These are phyloP conservation scores for Alnus rubra DNA, from an alignment of 306 rosid genomes.

Conservation along the genomic window DNA sequence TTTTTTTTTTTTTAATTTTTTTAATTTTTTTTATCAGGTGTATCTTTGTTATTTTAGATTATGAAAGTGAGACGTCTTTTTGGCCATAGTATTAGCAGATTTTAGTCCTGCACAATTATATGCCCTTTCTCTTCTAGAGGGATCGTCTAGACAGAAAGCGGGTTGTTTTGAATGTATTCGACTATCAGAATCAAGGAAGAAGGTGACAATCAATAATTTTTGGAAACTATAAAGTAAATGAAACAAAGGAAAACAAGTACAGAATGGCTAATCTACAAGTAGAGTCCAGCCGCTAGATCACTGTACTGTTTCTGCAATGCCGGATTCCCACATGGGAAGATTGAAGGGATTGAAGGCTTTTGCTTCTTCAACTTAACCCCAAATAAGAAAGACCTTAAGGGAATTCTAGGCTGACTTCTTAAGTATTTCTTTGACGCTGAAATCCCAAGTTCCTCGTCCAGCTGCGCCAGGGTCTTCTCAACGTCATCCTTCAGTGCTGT, in stretches of 20 bases:
- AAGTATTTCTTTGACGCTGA: conserved; percentile 33
- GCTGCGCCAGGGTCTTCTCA: conserved; percentile 53
- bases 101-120: too few relatives aligned
- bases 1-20: too few relatives aligned
- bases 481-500: conserved; percentile 49
- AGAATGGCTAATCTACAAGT: conserved; percentile 19
- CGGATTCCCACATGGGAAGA: conserved; percentile 54
- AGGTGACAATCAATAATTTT: neutral
- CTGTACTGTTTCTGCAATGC: conserved; percentile 49
- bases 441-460: conserved; percentile 53
- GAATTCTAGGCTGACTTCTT: conserved; percentile 46
- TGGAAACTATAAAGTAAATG: neutral
- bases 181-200: conserved; percentile 7
- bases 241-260: neutral
- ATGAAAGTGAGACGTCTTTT: too few relatives aligned
- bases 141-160: neutral
- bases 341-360: conserved; percentile 40
- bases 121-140: neutral
- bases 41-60: too few relatives aligned
- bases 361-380: conserved; percentile 77
- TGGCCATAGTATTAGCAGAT: too few relatives aligned
- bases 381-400: conserved; percentile 79
- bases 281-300: conserved; percentile 29
- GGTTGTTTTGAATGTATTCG: too few relatives aligned
- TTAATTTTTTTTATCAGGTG: too few relatives aligned